Evolutionary conservation across 495 filamentous ascomycete genomes (phyloP), one percentile per base, ranked within the genome.

Genomic region (Tuber microsphaerosporum): DNA sequence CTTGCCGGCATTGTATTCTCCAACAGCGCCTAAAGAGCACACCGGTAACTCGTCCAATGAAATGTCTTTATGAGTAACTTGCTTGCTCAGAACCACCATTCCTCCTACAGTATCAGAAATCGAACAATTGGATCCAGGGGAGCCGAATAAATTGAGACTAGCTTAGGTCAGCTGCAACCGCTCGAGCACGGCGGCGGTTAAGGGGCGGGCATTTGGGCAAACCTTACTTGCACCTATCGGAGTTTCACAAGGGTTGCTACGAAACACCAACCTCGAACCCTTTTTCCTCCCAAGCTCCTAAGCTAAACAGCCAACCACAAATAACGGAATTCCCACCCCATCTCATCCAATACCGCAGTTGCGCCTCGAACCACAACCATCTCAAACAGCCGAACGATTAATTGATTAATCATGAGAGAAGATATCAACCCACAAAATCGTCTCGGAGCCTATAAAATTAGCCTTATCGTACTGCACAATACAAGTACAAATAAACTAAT

Each of bases 161-260:
- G 68, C 68, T 34, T 73, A 22, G 42, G 41, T 51, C 48, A 42
- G 71, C 68, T 43, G 22, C 51, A 31, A 61, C n/a, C 69, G n/a
- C n/a, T n/a, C n/a, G n/a, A n/a, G n/a, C n/a, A 46, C n/a, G 48
- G 68, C 34, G 72, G 77, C 73, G 76, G 76, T 61, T 78, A 79
- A 75, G 76, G 73, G 72, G 74, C 61, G 73, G 72, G 74, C 61
- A 61, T 31, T 61, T 61, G 10, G n/a, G 51, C 22, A 61, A 61
- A 61, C 51, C n/a, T 5, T 37, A 51, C 48, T 39, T 44, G 72
- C 34, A 56, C 70, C 69, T 41, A 70, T 70, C 42, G 72, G 31
- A 61, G 77, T 79, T 79, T 79, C 76, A 78, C 41, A 34, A 69
- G 46, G 71, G 74, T 45, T 76, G 39, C 68, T 70, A 68, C 45